Percentiles rank a stretch among this genome's conserved stretches.
These are phyloP conservation scores for Diaporthe destruens DNA, from an alignment of 2,329 filamentous ascomycete genomes.

Conservation along the genomic window DNA sequence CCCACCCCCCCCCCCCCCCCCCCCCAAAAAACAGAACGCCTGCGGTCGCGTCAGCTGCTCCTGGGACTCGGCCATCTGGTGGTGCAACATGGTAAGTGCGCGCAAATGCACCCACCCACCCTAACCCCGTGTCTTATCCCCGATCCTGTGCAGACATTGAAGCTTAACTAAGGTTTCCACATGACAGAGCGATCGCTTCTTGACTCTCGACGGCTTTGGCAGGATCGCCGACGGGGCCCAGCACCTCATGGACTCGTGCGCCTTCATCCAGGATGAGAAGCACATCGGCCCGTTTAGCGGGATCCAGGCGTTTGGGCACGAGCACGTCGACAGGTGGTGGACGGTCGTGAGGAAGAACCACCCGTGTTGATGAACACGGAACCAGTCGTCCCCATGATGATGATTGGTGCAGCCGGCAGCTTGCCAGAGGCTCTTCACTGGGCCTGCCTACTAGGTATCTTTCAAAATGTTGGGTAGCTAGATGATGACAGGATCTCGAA, in stretches of 20 bases:
- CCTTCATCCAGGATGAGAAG: neutral
- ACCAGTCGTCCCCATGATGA: too few relatives aligned
- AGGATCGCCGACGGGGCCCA: conserved; percentile 28
- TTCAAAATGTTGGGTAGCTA: too few relatives aligned
- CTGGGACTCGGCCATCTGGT: conserved; percentile 14
- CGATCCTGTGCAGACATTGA: neutral
- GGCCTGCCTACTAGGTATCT: too few relatives aligned
- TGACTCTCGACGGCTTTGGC: conserved; percentile 8
- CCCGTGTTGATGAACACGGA: neutral
- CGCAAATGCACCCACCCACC: too few relatives aligned
- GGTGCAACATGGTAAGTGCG: conserved; percentile 23
- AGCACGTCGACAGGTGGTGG: neutral
- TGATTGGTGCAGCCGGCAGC: neutral
- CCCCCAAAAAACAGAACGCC: too few relatives aligned
- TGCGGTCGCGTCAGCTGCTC: conserved; percentile 26
- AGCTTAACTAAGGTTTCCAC: neutral
- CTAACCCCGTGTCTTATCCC: too few relatives aligned
- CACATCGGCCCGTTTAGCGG: neutral
- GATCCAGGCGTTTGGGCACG: neutral
- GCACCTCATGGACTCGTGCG: conserved; percentile 4
- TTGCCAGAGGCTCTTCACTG: neutral
- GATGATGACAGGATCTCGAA: neutral
- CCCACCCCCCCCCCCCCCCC: neutral
- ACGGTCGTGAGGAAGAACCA: neutral
- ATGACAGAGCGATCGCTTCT: neutral